Base-by-base conservation (phyloP, 1,139 yeast genomes). In the Diutina mesorugosa region DNA sequence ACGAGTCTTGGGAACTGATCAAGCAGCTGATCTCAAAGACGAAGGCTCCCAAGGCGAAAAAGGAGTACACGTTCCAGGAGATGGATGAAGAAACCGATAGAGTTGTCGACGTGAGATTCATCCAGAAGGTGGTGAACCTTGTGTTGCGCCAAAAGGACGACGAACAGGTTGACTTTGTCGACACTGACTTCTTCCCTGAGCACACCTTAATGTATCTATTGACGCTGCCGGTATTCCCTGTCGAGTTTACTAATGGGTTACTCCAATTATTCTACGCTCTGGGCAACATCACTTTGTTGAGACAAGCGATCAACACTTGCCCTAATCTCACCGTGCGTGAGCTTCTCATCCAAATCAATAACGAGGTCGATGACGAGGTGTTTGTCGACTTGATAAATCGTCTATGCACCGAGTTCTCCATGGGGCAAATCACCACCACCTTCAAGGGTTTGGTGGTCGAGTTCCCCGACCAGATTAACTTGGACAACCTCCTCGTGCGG, bases 171-270 rank as follows among this genome's bases (percentile, higher is more conserved):
- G 59, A 58, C 41, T 63, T 71, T 55, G 59, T 59, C 9, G 59
- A 66, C 51, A 60, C 61, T 12, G 65, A 62, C 21, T 73, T 73
- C 57, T 62, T 80, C 45, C 86, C 93, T 53, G 84, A 85, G 63
- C 72, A 72, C 55, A 76, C 90, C 1, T 69, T 89, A 57, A 80
- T 87, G 6, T 91, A 89, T 66, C 74, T 90, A 50, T 74, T 91
- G 60, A 88, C 96, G 2, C 96, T 90, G 70, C 97, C 97, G 29
- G 71, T 89, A 45, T 90, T 86, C 69, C 97, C 97, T 9, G 70
- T 75, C 4, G 71, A 75, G 28, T 80, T 74, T 62, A 74, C 88
- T 6, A 71, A 72, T 1, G 85, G 83, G 1, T 69, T 91, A 55
- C 68, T 88, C 55, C 62, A 69, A 8, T 74, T 78, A 55, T 74